A percentile compares a stretch with the other conserved stretches of the same genome.
Evolutionary conservation across 2,329 filamentous ascomycete genomes (phyloP).

Genomic region (Trichophaea hybrida): DNA sequence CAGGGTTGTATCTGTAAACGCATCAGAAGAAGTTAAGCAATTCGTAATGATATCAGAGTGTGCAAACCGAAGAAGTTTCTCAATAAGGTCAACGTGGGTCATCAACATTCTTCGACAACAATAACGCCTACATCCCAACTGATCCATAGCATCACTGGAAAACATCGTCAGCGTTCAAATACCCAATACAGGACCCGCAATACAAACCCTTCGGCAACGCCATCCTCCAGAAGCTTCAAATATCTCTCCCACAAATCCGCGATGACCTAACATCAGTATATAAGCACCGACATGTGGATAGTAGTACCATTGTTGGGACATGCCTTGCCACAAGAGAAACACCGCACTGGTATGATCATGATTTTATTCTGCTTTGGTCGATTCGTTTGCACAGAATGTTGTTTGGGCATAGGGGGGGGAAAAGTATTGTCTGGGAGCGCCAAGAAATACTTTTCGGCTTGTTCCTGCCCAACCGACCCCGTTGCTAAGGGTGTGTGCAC

Average conservation of each 20-base stretch:
- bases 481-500: too few species aligned
- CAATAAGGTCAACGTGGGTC: conserved; percentile 97
- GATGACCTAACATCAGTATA: conserved; percentile 52
- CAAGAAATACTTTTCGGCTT: too few species aligned
- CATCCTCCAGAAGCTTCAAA: conserved; percentile 70
- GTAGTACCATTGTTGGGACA: conserved; percentile 9
- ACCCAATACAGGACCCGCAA: background rate
- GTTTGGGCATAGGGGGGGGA: too few species aligned
- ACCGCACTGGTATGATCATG: conserved; percentile 98
- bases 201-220: conserved; percentile 57
- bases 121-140: conserved; percentile 84
- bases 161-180: background rate
- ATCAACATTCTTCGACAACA: conserved; percentile 99
- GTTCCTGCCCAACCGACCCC: too few species aligned
- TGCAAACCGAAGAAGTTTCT: conserved; percentile 84
- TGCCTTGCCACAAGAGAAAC: conserved; percentile 99
- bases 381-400: too few species aligned
- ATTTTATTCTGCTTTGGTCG: background rate
- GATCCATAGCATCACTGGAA: conserved; percentile 63
- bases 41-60: background rate
- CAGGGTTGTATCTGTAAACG: conserved; percentile 36
- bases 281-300: conserved; percentile 27
- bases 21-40: conserved; percentile 13
- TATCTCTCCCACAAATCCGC: conserved; percentile 97
- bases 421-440: too few species aligned